Base-by-base conservation (phyloP, 1,284 basidiomycete species). In the Ceratobasidium theobromae region DNA sequence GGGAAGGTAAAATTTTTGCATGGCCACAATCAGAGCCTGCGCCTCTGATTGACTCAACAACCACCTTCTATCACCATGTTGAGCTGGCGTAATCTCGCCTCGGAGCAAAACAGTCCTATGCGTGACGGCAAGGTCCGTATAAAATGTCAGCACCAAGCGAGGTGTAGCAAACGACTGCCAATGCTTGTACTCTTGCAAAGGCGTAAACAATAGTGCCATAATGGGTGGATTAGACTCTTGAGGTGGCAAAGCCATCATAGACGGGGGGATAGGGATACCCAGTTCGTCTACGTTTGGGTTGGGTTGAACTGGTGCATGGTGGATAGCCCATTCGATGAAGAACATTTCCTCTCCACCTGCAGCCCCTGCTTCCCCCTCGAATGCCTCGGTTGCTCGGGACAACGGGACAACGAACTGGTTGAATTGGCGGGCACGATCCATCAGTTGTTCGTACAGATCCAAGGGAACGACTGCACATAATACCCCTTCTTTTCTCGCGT, bases 161-260 rank as follows among this genome's bases (percentile, higher is more conserved):
- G 96, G 95, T 38, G 94, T 95, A 2, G 96, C 93, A 77, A 90
- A 98, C 49, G 89, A 84, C 69, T 85, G 84, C 32, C 91, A 86
- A 66, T 87, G 79, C 77, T 98, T 97, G 84, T 94, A 99, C 78
- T 98, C 96, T 71, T 92, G 89, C 54, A 98, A 81, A 3, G 96
- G 91, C 0, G 96, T 96, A 79, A 97, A 97, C 57, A 99, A 82
- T 43, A 96, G 82, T 0, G 93, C 78, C 1, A 78, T 75, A 1
- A 75, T 77, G 2, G 69, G 55, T 27, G 74, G 74, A 28, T 73
- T 70, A n/a, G 70, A 69, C 30, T 62, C 66, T 23, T 27, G 21
- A 4, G 54, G 28, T 46, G 52, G 33, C 23, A 41, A 54, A 33
- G 60, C 40, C 25, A 30, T 88, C 16, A 88, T 80, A 8, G 76